A percentile compares a stretch with the other conserved stretches of the same genome.
Conservation (phyloP, 345 rosid genomes). For the Viola odorata region DNA sequence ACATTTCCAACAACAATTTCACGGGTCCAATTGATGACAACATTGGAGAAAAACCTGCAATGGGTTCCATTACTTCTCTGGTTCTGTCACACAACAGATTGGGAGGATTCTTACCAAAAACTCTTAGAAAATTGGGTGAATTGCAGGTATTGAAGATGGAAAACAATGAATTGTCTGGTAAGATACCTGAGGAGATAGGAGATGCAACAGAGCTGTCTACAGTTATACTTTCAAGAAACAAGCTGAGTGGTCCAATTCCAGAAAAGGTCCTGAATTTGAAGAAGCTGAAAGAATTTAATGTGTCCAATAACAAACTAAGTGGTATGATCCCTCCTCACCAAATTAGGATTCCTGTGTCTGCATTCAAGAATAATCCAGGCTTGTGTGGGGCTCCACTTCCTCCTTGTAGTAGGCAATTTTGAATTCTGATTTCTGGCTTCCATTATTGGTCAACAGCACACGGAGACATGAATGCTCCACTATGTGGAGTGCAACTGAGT, state of each 20-base stretch:
- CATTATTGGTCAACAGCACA: too few species aligned
- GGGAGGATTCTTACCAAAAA: slow-evolving; percentile 42
- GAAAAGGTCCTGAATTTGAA: slow-evolving; percentile 31
- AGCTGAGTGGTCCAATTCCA: slow-evolving; percentile 37
- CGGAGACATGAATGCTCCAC: too few species aligned
- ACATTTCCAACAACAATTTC: slow-evolving; percentile 41
- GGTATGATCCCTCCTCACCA: slow-evolving; percentile 45
- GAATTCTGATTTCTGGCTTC: too few species aligned
- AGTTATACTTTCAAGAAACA: slow-evolving; percentile 42
- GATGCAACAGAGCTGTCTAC: slow-evolving; percentile 31
- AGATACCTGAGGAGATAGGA: slow-evolving; percentile 41
- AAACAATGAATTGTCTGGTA: slow-evolving; percentile 29
- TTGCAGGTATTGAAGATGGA: slow-evolving; percentile 35
- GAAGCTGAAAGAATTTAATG: slow-evolving; percentile 38
- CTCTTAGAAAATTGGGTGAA: slow-evolving; percentile 32
- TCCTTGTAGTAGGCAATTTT: slow-evolving; percentile 24
- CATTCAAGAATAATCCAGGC: slow-evolving; percentile 37
- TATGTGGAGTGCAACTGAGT: too few species aligned
- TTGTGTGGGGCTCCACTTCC: slow-evolving; percentile 53
- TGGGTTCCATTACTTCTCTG: slow-evolving; percentile 37
- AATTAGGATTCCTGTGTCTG: slow-evolving; percentile 35
- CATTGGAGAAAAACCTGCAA: slow-evolving; percentile 32
- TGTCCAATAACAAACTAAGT: slow-evolving; percentile 33
- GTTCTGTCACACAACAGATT: slow-evolving; percentile 37
- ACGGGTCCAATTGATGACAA: slow-evolving; percentile 32